Conservation (phyloP, 169 alveolate species). For the Perkinsus marinus region DNA sequence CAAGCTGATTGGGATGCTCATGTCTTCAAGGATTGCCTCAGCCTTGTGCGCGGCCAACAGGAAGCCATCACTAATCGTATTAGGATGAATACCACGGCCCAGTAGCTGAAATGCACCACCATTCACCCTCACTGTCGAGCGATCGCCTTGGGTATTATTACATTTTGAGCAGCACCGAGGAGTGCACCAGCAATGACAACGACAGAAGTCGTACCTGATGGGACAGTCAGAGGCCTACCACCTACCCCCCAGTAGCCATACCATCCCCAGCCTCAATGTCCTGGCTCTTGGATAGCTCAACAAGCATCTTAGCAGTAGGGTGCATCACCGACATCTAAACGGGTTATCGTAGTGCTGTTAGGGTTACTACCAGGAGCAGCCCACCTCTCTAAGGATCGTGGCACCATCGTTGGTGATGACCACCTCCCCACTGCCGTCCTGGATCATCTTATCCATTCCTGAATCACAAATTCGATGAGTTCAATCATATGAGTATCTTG, state of each 20-base stretch:
- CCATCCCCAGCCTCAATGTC: conserved; percentile 99
- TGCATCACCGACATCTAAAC: conserved; percentile 76
- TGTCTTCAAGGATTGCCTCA: conserved; percentile 73
- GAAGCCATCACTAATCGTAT: conserved; percentile 88
- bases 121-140: too few relatives aligned
- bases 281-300: conserved; percentile 93
- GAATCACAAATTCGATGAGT: not conserved
- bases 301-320: conserved; percentile 96
- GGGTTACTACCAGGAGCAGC: not conserved
- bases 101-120: conserved; percentile 33
- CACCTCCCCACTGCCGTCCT: conserved; percentile 92
- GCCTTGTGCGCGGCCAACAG: conserved; percentile 74
- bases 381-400: conserved; percentile 79
- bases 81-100: conserved; percentile 92
- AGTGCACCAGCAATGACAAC: conserved; percentile 97
- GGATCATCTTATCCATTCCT: conserved; percentile 99
- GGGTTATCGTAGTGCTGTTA: not conserved
- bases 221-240: too few relatives aligned
- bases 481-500: too few relatives aligned
- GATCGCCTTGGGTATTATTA: conserved; percentile 26
- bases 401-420: conserved; percentile 99
- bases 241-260: not conserved
- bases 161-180: conserved; percentile 79
- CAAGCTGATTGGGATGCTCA: conserved; percentile 81
- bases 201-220: conserved; percentile 92